phyloP scores from a whole-genome alignment of 768 basidiomycete genomes.

The Serendipita sp. region DNA sequence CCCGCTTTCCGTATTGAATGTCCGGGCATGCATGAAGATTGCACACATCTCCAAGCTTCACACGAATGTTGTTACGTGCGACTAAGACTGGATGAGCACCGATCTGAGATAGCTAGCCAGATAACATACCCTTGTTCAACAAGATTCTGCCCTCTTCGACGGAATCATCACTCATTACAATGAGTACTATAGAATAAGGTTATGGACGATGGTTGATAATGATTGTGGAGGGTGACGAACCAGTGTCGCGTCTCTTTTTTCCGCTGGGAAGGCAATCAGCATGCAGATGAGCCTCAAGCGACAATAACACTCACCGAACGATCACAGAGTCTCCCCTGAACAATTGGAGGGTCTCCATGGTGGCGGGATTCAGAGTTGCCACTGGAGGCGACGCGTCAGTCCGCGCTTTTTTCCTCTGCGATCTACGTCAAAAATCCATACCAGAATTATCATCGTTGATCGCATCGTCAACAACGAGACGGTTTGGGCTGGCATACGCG shows the following conservation, averaged over 20 bases:
- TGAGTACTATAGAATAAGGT: conserved; percentile 45
- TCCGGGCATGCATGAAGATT: conserved; percentile 92
- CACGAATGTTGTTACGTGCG: conserved; percentile 95
- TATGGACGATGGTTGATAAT: neutral
- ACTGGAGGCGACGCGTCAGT: conserved; percentile 32
- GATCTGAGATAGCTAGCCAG: neutral
- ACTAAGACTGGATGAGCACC: conserved; percentile 28
- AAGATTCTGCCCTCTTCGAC: conserved; percentile 98
- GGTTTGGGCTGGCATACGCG: conserved; percentile 60
- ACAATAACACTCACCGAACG: conserved; percentile 43
- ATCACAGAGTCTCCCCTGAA: conserved; percentile 98
- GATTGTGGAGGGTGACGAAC: conserved; percentile 11
- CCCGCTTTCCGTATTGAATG: conserved; percentile 97
- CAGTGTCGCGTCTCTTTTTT: conserved; percentile 91
- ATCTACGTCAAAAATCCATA: conserved; percentile 20
- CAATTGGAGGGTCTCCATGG: conserved; percentile 85
- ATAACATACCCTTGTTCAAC: conserved; percentile 65
- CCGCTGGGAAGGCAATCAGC: conserved; percentile 38
- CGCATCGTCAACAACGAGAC: conserved; percentile 92
- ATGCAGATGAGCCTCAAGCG: neutral
- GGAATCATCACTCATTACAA: conserved; percentile 88
- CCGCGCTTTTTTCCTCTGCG: conserved; percentile 9
- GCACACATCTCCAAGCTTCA: conserved; percentile 93
- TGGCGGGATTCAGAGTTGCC: conserved; percentile 87
- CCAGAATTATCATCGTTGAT: conserved; percentile 92